Evolutionary conservation across 768 basidiomycete species (phyloP).

Genomic region (Hericium erinaceus): DNA sequence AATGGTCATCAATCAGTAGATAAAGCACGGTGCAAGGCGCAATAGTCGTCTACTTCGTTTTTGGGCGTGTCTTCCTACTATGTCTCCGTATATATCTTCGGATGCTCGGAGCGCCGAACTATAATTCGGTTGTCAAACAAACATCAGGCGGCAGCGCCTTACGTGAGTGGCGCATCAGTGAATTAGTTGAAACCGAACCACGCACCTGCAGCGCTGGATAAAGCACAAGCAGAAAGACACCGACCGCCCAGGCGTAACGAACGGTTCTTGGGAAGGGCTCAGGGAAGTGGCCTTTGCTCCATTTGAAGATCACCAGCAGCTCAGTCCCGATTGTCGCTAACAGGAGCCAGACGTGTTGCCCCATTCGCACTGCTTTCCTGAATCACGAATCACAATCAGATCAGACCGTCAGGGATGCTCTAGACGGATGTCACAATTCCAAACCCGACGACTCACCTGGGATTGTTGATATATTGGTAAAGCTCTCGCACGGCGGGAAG

Average conservation of each 20-base stretch:
- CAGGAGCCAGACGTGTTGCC: constrained; percentile 81
- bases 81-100: constrained; percentile 10
- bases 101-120: constrained; percentile 15
- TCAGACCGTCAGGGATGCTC: not conserved
- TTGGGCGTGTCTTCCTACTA: constrained; percentile 5
- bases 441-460: constrained; percentile 38
- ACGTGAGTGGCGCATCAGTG: not conserved
- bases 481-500: constrained; percentile 79
- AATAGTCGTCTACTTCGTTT: constrained; percentile 3
- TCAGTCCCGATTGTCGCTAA: constrained; percentile 83
- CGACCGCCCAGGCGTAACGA: constrained; percentile 59
- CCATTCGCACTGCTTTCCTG: constrained; percentile 82
- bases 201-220: constrained; percentile 66
- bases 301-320: constrained; percentile 71
- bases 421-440: constrained; percentile 1
- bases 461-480: constrained; percentile 75
- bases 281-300: constrained; percentile 64
- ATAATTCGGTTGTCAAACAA: not conserved
- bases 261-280: constrained; percentile 55
- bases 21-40: too few relatives aligned
- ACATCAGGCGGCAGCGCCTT: not conserved
- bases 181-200: constrained; percentile 6
- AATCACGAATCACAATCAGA: not conserved
- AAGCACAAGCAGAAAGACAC: constrained; percentile 45
- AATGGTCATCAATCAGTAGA: too few relatives aligned